Percentiles rank a stretch among this genome's conserved stretches.
These are phyloP conservation scores for Glaciozyma martinii DNA, from an alignment of 768 basidiomycete species.

Conservation along the genomic window DNA sequence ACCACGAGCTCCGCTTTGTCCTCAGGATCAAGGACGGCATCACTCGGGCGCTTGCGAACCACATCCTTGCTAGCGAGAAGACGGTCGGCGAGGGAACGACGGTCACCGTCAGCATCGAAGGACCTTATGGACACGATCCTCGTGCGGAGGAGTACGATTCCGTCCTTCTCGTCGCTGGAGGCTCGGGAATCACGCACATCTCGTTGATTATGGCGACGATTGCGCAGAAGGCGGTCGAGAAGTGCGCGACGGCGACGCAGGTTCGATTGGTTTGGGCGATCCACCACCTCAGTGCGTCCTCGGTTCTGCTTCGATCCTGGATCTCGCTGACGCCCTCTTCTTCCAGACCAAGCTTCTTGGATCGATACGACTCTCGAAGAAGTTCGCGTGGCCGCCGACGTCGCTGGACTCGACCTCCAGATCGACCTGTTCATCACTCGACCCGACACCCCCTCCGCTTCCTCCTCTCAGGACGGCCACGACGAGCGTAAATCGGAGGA, in stretches of 20 bases:
- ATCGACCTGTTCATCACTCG: slow-evolving; percentile 1
- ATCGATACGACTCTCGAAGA: slow-evolving; percentile 1
- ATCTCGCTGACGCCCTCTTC: neutral
- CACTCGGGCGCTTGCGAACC: slow-evolving; percentile 13
- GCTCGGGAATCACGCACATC: slow-evolving; percentile 26
- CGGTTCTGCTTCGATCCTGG: neutral
- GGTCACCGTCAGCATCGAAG: slow-evolving; percentile 20
- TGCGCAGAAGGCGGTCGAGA: neutral
- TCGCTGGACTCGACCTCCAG: neutral
- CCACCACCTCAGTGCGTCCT: slow-evolving; percentile 5
- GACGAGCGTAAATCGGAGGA: neutral
- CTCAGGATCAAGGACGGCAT: slow-evolving; percentile 21
- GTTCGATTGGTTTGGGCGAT: slow-evolving; percentile 19
- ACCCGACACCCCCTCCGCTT: neutral
- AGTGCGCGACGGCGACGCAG: neutral
- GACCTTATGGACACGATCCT: slow-evolving; percentile 13
- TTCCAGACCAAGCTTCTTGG: neutral
- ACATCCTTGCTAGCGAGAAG: neutral
- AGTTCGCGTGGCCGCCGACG: neutral
- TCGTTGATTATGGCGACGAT: slow-evolving; percentile 1
- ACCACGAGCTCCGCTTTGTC: slow-evolving; percentile 23
- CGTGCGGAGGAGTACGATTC: slow-evolving; percentile 6
- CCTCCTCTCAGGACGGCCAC: neutral
- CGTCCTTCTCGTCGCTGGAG: slow-evolving; percentile 25
- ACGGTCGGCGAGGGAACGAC: neutral